Evolutionary conservation across 148 eudicot genomes (phyloP).

Genomic region (Silene latifolia): DNA sequence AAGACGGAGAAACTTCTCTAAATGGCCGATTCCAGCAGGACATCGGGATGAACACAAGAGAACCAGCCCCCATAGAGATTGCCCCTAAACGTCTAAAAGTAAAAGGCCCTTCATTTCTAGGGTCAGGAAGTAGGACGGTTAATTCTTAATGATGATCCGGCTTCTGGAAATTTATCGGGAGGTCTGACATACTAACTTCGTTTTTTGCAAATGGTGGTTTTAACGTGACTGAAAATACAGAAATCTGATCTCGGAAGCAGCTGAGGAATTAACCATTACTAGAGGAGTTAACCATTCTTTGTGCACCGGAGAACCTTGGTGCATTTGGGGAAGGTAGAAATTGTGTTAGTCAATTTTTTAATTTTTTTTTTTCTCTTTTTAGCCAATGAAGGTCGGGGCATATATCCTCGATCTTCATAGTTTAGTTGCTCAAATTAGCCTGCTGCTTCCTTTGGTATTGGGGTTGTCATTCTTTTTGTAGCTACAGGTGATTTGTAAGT

Average conservation of each 20-base stretch:
- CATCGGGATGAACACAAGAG: constrained; percentile 29
- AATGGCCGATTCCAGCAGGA: constrained; percentile 28
- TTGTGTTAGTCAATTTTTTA: constrained; percentile 31
- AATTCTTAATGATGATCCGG: constrained; percentile 10
- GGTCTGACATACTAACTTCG: constrained; percentile 45
- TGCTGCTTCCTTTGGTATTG: constrained; percentile 43
- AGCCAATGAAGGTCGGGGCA: constrained; percentile 27
- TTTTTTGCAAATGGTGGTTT: constrained; percentile 24
- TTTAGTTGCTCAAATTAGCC: constrained; percentile 21
- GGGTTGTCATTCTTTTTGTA: constrained; percentile 62
- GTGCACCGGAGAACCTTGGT: constrained; percentile 45
- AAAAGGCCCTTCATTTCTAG: constrained; percentile 56
- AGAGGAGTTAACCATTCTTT: constrained; percentile 29
- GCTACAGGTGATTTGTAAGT: constrained; percentile 23
- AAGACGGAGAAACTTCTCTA: constrained; percentile 22
- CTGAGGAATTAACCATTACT: constrained; percentile 25
- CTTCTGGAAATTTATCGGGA: constrained; percentile 11
- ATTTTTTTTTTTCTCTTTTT: constrained; percentile 9
- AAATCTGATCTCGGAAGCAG: constrained; percentile 30
- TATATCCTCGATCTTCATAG: constrained; percentile 28
- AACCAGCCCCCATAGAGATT: constrained; percentile 36
- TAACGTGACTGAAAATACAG: constrained; percentile 29
- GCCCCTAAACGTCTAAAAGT: constrained; percentile 70
- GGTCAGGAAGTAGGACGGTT: constrained; percentile 30
- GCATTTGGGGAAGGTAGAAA: constrained; percentile 25